phyloP scores from a whole-genome alignment of 768 basidiomycete species.

The Suillus hirtellus region DNA sequence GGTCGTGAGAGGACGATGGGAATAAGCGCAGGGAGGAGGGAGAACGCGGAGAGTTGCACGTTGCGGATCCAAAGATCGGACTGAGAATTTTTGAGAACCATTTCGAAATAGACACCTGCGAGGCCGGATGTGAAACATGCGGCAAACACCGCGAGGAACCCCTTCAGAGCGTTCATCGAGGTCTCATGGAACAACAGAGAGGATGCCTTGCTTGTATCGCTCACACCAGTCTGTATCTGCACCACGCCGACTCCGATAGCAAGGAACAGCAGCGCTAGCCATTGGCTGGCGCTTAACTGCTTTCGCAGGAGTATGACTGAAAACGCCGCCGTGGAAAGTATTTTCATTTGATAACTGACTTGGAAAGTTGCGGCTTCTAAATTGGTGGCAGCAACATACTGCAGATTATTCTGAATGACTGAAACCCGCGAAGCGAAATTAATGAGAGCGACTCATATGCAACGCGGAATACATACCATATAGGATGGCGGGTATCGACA shows the following conservation, averaged over 20 bases:
- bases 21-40: conserved; percentile 81
- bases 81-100: conserved; percentile 90
- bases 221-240: conserved; percentile 64
- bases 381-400: conserved; percentile 93
- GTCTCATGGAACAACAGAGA: conserved; percentile 38
- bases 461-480: conserved; percentile 53
- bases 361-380: conserved; percentile 96
- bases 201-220: conserved; percentile 28
- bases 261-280: conserved; percentile 82
- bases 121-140: conserved; percentile 96
- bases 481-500: conserved; percentile 94
- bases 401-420: conserved; percentile 94
- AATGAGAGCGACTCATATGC: background rate
- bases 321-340: conserved; percentile 90
- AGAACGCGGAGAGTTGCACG: conserved; percentile 93
- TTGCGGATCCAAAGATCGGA: conserved; percentile 96
- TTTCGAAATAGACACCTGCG: conserved; percentile 97
- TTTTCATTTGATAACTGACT: conserved; percentile 97
- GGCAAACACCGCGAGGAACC: conserved; percentile 85
- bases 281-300: conserved; percentile 71
- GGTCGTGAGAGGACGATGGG: conserved; percentile 66
- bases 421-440: conserved; percentile 14
- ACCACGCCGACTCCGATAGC: conserved; percentile 89
- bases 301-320: conserved; percentile 81
- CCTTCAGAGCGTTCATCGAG: conserved; percentile 79